Conservation (phyloP, 495 filamentous ascomycete genomes). For the Parathielavia hyrcaniae region DNA sequence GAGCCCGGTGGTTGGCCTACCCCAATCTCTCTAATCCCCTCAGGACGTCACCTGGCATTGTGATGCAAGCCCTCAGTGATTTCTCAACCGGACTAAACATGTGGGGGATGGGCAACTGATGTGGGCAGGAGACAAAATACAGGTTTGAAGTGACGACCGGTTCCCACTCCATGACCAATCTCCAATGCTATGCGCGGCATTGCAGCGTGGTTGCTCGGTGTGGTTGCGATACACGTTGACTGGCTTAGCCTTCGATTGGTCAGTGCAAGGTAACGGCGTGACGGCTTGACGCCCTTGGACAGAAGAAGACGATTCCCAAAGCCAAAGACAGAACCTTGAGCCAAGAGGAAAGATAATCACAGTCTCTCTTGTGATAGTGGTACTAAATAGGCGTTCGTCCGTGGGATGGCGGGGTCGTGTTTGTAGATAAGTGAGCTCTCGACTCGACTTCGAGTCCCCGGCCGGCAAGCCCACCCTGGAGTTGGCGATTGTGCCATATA, state of each 20-base stretch:
- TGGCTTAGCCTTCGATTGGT: background rate
- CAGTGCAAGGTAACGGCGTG: background rate
- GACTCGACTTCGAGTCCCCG: too few species aligned
- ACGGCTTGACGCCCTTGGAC: too few species aligned
- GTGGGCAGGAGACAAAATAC: background rate
- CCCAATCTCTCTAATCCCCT: background rate
- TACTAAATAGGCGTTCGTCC: too few species aligned
- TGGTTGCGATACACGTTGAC: background rate
- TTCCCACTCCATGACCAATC: background rate
- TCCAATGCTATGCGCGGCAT: background rate
- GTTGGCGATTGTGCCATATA: background rate
- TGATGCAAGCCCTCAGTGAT: background rate
- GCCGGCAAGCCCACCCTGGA: background rate
- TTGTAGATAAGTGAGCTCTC: too few species aligned
- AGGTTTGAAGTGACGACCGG: background rate
- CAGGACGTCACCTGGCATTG: background rate
- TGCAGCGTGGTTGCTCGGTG: background rate
- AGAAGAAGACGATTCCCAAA: too few species aligned
- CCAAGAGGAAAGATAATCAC: too few species aligned
- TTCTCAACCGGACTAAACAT: background rate
- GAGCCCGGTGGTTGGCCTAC: background rate
- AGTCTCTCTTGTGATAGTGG: too few species aligned
- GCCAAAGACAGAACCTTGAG: too few species aligned
- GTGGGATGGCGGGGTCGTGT: too few species aligned
- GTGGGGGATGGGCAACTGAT: background rate